Base-by-base conservation (phyloP, 2,329 filamentous ascomycete species). In the Venturia carpophila region DNA sequence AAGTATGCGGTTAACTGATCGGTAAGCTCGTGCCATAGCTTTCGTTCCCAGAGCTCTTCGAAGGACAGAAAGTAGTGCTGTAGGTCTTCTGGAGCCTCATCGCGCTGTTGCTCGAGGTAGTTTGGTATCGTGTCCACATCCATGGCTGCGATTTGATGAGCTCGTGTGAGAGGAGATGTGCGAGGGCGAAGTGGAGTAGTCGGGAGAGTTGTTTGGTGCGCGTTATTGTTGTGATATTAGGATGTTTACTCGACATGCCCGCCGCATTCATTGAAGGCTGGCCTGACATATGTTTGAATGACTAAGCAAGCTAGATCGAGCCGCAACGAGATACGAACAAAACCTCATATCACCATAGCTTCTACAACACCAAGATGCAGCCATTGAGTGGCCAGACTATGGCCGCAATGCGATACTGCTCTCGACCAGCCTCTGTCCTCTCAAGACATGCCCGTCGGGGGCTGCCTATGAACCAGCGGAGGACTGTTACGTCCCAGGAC, bases 1-100 rank as follows among this genome's bases (percentile, higher is more conserved):
- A 97, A 99, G 84, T 93, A 97, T 70, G 90, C 84, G 71, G 96
- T 82, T 65, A 99, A 84, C 64, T 88, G 83, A 74, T 96, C 89
- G 43, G 94, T 99, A 70, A 99, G 88, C 79, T 99, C 92, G 81
- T 99, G 94, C 94, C 94, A 99, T 79, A 99, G 84, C 80, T 97
- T 97, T 73, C 93, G 88, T 82, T 99, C 94, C 94, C 94, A 99
- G 74, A 87, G 90, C 75, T 96, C 92, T 81, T 99, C 94, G 70
- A 99, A 96, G 72, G 88, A 86, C 71, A 99, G 84, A 77, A 97
- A 90, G 73, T 90, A 86, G 72, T 88, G 84, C 79, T 97, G 92
- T 64, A 96, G 85, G 76, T 96, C 90, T 71, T 92, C 90, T 63
- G 92, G 90, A 72, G 92, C 90, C 75, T 87, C 82, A 74, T 96